Percentiles rank a stretch among this genome's conserved stretches.
phyloP scores from a whole-genome alignment of 169 alveolate species.

The Eimeria necatrix region DNA sequence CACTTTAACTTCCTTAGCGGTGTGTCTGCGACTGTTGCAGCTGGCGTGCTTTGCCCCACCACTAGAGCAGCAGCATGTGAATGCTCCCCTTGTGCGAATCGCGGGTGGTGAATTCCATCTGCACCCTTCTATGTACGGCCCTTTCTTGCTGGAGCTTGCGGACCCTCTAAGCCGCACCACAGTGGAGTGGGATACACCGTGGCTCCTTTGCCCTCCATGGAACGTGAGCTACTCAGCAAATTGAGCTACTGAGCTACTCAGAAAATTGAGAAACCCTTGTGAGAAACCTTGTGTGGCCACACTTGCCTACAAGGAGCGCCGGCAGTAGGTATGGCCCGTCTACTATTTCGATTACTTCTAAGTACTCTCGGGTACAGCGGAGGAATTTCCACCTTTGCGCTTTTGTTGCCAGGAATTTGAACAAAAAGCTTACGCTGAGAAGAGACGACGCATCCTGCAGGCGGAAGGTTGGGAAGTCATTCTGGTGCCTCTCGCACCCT shows the following conservation, averaged over 20 bases:
- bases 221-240: not conserved
- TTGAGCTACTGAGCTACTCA: not conserved
- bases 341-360: not conserved
- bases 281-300: not conserved
- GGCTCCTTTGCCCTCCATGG: slow-evolving; percentile 71
- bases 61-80: slow-evolving; percentile 63
- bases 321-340: not conserved
- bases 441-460: not conserved
- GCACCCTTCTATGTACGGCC: slow-evolving; percentile 61
- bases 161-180: slow-evolving; percentile 21
- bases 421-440: not conserved
- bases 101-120: not conserved
- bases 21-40: not conserved
- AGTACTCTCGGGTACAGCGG: not conserved
- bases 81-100: slow-evolving; percentile 47
- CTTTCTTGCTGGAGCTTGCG: slow-evolving; percentile 57
- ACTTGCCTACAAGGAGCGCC: not conserved
- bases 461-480: slow-evolving; percentile 17
- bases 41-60: slow-evolving; percentile 36
- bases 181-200: slow-evolving; percentile 70
- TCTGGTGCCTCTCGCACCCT: not conserved
- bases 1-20: not conserved
- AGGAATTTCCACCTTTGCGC: not conserved
- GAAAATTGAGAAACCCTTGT: not conserved
- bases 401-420: not conserved